These are phyloP conservation scores for Lignosus rhinocerotis DNA, from an alignment of 1,284 basidiomycete species.

Conservation along the genomic window DNA sequence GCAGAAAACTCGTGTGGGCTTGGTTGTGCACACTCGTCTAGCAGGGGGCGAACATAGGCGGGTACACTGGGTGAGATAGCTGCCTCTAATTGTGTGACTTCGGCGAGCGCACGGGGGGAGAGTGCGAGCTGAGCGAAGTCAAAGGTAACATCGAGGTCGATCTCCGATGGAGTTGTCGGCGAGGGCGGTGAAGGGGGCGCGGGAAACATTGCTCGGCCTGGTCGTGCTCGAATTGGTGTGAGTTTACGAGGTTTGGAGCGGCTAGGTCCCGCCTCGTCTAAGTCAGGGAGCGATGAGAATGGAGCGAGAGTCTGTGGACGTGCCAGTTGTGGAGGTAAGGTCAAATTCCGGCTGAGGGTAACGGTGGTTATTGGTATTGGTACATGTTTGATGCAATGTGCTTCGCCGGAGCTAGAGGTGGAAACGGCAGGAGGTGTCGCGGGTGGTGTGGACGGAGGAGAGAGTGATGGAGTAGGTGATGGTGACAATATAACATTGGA, in stretches of 20 bases:
- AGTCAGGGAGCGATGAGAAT: slow-evolving; percentile 12
- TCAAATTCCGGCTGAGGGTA: slow-evolving; percentile 4
- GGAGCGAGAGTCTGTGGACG: slow-evolving; percentile 7
- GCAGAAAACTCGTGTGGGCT: slow-evolving; percentile 74
- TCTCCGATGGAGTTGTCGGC: slow-evolving; percentile 44
- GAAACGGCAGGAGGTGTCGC: background rate
- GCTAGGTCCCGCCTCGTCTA: slow-evolving; percentile 36
- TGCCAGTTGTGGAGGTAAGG: slow-evolving; percentile 5
- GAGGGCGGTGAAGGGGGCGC: slow-evolving; percentile 53
- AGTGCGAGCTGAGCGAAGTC: slow-evolving; percentile 55
- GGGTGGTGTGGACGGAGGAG: slow-evolving; percentile 6
- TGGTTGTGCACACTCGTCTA: slow-evolving; percentile 67
- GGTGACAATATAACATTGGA: slow-evolving; percentile 12
- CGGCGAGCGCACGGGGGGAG: slow-evolving; percentile 27
- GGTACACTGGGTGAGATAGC: slow-evolving; percentile 27
- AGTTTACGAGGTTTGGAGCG: slow-evolving; percentile 50
- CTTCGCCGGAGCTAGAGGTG: background rate
- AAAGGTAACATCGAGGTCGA: slow-evolving; percentile 58
- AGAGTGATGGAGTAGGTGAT: slow-evolving; percentile 13
- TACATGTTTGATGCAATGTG: background rate
- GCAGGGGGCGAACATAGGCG: slow-evolving; percentile 56
- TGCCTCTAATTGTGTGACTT: slow-evolving; percentile 15
- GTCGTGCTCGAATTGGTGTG: slow-evolving; percentile 60
- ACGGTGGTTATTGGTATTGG: background rate
- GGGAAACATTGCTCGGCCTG: slow-evolving; percentile 41